Percentiles rank a stretch among this genome's conserved stretches.
phyloP scores from a whole-genome alignment of 73 alveolate species.

The Blepharisma japonicum region DNA sequence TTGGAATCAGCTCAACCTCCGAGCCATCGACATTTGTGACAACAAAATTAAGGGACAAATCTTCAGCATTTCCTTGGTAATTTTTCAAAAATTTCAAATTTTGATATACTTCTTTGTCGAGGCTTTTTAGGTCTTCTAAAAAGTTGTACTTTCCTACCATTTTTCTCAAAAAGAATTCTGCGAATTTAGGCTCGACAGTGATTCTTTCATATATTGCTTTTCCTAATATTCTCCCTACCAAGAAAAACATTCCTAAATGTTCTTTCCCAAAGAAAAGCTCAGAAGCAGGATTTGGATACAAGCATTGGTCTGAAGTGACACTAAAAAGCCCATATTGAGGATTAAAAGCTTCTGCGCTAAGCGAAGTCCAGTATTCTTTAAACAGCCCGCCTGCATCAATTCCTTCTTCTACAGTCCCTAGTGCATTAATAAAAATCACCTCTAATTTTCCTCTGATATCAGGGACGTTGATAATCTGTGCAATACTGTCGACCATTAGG shows the following conservation, averaged over 20 bases:
- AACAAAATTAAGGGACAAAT: conserved; percentile 49
- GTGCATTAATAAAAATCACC: conserved; percentile 52
- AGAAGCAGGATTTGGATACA: conserved; percentile 76
- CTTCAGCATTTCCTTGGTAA: conserved; percentile 67
- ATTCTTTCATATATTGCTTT: conserved; percentile 92
- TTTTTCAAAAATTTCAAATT: conserved; percentile 52
- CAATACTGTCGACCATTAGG: conserved; percentile 61
- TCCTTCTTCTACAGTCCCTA: conserved; percentile 86
- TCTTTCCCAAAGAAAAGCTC: conserved; percentile 40
- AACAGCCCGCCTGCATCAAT: conserved; percentile 94
- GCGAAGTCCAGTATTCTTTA: conserved; percentile 82
- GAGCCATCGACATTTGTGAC: conserved; percentile 62
- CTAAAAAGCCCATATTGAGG: conserved; percentile 88
- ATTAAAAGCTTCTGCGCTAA: conserved; percentile 79
- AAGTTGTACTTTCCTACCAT: conserved; percentile 71
- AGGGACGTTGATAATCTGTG: conserved; percentile 48
- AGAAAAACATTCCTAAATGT: conserved; percentile 76
- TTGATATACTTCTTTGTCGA: conserved; percentile 83
- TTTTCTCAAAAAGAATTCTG: conserved; percentile 81
- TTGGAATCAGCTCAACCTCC: conserved; percentile 75
- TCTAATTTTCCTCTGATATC: conserved; percentile 52
- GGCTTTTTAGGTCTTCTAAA: conserved; percentile 83
- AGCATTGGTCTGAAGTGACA: conserved; percentile 70
- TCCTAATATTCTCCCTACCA: conserved; percentile 87
- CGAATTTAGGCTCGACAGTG: conserved; percentile 83